Conservation (phyloP, 2,329 filamentous ascomycete species). For the Zymoseptoria brevis region DNA sequence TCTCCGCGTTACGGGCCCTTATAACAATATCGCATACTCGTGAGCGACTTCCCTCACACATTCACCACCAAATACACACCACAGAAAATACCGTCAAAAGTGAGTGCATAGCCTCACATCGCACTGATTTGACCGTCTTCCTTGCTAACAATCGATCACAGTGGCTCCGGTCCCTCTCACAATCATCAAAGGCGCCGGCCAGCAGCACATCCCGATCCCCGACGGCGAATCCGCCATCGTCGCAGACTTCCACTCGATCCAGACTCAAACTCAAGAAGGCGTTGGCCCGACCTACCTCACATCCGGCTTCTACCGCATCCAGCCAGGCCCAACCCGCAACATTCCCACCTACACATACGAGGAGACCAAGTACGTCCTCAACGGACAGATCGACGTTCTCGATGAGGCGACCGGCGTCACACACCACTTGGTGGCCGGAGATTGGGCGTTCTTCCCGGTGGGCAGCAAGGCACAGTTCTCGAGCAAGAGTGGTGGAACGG, state of each 20-base stretch:
- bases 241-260: constrained; percentile 15
- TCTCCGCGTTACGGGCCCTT: background rate
- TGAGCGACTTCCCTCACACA: background rate
- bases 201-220: constrained; percentile 14
- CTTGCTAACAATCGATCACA: background rate
- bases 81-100: background rate
- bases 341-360: constrained; percentile 13
- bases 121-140: background rate
- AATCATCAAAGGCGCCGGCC: constrained; percentile 17
- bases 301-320: constrained; percentile 18
- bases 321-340: constrained; percentile 8
- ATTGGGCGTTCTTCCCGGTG: constrained; percentile 19
- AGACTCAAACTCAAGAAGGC: constrained; percentile 11
- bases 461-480: constrained; percentile 15
- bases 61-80: background rate
- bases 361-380: constrained; percentile 17
- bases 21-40: background rate
- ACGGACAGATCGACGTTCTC: constrained; percentile 17
- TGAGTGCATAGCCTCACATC: background rate
- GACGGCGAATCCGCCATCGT: constrained; percentile 12
- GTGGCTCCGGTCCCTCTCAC: constrained; percentile 13
- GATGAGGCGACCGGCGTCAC: constrained; percentile 17
- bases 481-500: constrained; percentile 13
- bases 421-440: constrained; percentile 15
- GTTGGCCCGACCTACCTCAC: constrained; percentile 11